Evolutionary conservation across 2,329 filamentous ascomycete genomes (phyloP), one percentile per base, ranked within the genome.

Genomic region (Cercospora sesami): DNA sequence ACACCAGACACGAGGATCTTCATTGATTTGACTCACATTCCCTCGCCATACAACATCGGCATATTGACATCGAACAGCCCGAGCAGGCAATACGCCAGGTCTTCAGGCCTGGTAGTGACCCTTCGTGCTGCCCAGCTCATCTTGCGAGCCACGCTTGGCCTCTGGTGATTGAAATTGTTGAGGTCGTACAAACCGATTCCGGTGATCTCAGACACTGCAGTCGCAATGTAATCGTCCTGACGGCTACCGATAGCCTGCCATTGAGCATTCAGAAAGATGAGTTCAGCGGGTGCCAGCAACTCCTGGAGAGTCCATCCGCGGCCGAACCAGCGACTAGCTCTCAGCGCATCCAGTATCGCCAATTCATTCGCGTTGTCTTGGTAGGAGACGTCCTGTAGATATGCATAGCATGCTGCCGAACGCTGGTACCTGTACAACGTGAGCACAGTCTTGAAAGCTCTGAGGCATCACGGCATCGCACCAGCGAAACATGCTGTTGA

Each of bases 61-160:
- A 84, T 82, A 36, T 80, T 77, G 33, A 84, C 75, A 1, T 75
- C 75, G 28, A 84, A 83, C 0, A 84, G 74, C 0, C 82, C 82
- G 2, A 84, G 65, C 0, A 85, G 73, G 6, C 77, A 83, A 59
- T 84, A 84, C 0, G 81, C 81, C 14, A 77, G 74, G 42, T 84
- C 83, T 60, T 84, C 82, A 0, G 63, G 3, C 2, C 77, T 48
- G 6, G 67, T 67, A 1, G 69, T 72, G 3, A 9, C 28, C 10
- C 69, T 63, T 5, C 60, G 16, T 23, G 68, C 48, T 39, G 67
- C 67, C 70, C 70, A 72, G 42, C 51, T 64, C 70, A 72, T 72
- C 55, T 68, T 71, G n/a, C 66, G 48, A 31, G 67, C 65, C 28
- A 65, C 42, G 55, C 68, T 67, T n/a, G 55, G 39, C 7, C 45